Conservation (phyloP, 306 rosid genomes). For the Trifolium dubium region DNA sequence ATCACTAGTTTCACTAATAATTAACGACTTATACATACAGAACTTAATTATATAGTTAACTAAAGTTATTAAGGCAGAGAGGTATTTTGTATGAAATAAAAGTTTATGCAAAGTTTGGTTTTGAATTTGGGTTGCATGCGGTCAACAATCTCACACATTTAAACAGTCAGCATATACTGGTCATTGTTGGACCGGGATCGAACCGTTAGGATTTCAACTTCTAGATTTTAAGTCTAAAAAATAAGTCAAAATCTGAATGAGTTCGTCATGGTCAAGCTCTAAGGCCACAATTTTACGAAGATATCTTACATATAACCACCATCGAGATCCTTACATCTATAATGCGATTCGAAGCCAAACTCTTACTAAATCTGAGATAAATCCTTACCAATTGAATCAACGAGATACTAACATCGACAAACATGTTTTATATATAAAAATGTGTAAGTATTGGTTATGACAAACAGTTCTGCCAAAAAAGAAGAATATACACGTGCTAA, state of each 20-base stretch:
- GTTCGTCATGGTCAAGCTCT: background rate
- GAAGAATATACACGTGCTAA: constrained; percentile 85
- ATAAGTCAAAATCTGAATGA: no score
- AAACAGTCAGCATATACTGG: background rate
- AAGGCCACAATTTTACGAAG: background rate
- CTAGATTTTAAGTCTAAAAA: no score
- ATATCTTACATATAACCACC: no score
- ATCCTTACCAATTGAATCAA: background rate
- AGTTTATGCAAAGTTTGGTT: no score
- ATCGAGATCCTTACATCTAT: no score
- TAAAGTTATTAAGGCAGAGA: no score
- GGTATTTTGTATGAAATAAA: no score
- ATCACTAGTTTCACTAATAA: constrained; percentile 55
- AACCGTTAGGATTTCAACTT: background rate
- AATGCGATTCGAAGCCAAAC: background rate
- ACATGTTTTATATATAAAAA: background rate
- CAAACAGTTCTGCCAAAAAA: constrained; percentile 56
- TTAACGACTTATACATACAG: constrained; percentile 21
- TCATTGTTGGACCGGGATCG: background rate
- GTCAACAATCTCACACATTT: background rate
- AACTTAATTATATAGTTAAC: constrained; percentile 22
- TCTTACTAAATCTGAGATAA: background rate
- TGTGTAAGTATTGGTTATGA: constrained; percentile 35
- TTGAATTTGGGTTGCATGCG: no score
- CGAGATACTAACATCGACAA: background rate